Evolutionary conservation across 192 early-diverging fungal genomes (phyloP), one percentile per base, ranked within the genome.

Genomic region (Glomus cerebriforme): DNA sequence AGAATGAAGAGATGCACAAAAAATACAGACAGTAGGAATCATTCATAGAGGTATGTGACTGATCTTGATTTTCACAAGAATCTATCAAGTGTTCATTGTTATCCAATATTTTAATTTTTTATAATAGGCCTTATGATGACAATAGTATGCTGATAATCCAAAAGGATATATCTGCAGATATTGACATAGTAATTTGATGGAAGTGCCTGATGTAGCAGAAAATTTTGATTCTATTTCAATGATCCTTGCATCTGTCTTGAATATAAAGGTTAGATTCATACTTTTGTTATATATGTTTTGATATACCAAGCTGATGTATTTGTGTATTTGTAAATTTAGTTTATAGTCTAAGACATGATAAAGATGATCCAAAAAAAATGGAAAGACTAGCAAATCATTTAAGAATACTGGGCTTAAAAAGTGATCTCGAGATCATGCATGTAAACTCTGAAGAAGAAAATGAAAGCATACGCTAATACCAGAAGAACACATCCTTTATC

Each of bases 251-350:
- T 73, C 71, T 0, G 45, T 73, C 24, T 39, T 54, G 29, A 73
- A 73, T 73, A 39, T n/a, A 58, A 73, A 73, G 47, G 27, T 73
- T 47, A 73, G 66, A 1, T 68, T 24, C 0, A 64, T 27, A 27
- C 1, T 62, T 62, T 62, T 32, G 65, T 67, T 43, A 43, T 1
- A 4, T 43, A 43, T 43, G 39, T 72, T 72, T 45, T 72, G 22
- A 72, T 22, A 26, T 72, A 72, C 39, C 1, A 73, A 73, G 1
- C 3, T 73, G 37, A 70, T 13, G 24, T 70, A 70, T 70, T 73
- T 73, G 10, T 13, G 24, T 70, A 70, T 70, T 73, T 73, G 10
- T 73, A 32, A 73, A 73, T 73, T 49, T 49, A 73, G 71, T 43
- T 24, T 59, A 47, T 49, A 49, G 26, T 73, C 39, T 24, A 10